These are phyloP conservation scores for Isoetes taiwanensis DNA, from an alignment of 75 land plant genomes.

Conservation along the genomic window DNA sequence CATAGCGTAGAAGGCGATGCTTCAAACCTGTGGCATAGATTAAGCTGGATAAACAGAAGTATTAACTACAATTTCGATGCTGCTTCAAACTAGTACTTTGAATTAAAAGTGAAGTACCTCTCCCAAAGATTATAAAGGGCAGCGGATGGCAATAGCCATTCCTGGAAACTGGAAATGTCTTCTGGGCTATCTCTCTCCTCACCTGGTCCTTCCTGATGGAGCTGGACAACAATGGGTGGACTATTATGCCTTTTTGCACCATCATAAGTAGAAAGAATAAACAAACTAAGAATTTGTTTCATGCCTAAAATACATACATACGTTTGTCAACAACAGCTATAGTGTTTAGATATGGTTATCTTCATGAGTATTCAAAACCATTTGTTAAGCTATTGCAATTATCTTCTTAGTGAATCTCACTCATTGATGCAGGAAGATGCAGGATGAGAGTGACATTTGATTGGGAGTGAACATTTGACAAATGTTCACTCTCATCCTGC, in stretches of 20 bases:
- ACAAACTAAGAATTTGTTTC: too few species aligned
- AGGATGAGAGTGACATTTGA: too few species aligned
- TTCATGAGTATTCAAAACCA: too few species aligned
- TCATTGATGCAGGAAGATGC: too few species aligned
- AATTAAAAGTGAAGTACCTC: constrained; percentile 29
- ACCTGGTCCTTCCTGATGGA: constrained; percentile 87
- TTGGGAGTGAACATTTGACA: too few species aligned
- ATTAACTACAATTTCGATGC: neutral
- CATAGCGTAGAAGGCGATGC: constrained; percentile 76
- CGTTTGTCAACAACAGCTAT: too few species aligned
- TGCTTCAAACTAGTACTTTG: neutral
- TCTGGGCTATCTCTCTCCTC: constrained; percentile 66
- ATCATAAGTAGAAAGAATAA: neutral
- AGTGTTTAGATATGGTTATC: too few species aligned
- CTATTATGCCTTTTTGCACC: neutral
- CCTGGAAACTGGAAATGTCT: constrained; percentile 67
- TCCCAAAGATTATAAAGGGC: constrained; percentile 95
- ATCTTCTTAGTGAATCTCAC: too few species aligned
- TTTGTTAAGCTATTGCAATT: too few species aligned
- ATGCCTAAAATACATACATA: too few species aligned
- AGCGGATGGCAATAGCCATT: constrained; percentile 82
- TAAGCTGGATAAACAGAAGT: constrained; percentile 37
- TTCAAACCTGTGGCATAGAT: constrained; percentile 72
- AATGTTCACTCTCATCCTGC: too few species aligned
- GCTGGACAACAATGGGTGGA: constrained; percentile 34